Evolutionary conservation across 495 filamentous ascomycete genomes (phyloP).

Genomic region (Parachaetomium inaequale): DNA sequence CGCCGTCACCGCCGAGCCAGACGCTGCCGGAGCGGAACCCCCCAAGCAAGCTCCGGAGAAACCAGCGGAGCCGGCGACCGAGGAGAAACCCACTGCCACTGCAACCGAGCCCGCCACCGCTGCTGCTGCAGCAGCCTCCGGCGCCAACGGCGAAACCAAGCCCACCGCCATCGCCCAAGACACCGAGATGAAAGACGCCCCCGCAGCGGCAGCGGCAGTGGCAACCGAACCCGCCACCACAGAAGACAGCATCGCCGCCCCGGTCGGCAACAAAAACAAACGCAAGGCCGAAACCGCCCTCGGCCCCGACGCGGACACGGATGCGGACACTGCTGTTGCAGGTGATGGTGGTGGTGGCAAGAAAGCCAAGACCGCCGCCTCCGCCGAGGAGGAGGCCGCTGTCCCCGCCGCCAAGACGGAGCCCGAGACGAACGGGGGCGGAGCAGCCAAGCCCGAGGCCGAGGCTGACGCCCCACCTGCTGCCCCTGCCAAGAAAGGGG

Average conservation of each 20-base stretch:
- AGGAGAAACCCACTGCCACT: no score
- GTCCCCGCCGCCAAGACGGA: not conserved
- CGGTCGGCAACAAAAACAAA: slow-evolving; percentile 16
- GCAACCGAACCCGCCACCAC: slow-evolving; percentile 1
- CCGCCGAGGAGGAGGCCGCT: not conserved
- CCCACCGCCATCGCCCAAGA: slow-evolving; percentile 21
- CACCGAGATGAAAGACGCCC: slow-evolving; percentile 19
- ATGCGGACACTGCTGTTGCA: no score
- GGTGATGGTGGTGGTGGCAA: slow-evolving; percentile 26
- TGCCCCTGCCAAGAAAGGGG: slow-evolving; percentile 24
- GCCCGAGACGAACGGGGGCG: not conserved
- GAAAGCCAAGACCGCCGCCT: slow-evolving; percentile 34
- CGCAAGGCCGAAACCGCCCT: slow-evolving; percentile 16
- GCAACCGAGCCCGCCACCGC: slow-evolving; percentile 12
- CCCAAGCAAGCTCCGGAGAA: slow-evolving; percentile 14
- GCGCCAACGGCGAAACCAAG: slow-evolving; percentile 11
- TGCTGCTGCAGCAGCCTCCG: not conserved
- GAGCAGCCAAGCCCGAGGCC: not conserved
- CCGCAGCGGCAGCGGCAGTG: slow-evolving; percentile 17
- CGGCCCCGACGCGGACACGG: slow-evolving; percentile 22
- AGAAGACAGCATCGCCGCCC: not conserved
- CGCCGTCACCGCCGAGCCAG: slow-evolving; percentile 4
- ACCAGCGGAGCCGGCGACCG: not conserved
- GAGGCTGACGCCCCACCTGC: not conserved
- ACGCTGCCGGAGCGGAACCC: not conserved